Base-by-base conservation (phyloP, 140 eudicot species). In the Bidens hawaiensis region DNA sequence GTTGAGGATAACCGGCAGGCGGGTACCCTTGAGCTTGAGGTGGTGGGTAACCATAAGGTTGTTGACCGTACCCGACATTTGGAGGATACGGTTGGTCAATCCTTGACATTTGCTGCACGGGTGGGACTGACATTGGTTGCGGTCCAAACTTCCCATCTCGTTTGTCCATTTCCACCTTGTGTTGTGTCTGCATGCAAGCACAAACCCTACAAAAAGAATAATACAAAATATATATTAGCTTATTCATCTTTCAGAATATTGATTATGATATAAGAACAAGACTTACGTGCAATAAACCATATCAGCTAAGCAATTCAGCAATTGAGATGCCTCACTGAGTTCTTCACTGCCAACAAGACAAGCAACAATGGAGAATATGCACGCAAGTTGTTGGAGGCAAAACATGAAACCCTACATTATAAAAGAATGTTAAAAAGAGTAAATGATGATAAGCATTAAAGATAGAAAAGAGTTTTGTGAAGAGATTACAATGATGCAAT, bases 151-250 rank as follows among this genome's bases (percentile, higher is more conserved):
- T 75, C 43, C 97, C 97, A 60, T 90, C 97, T 60, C 97, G 77
- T 77, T 90, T 90, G 82, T 90, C 97, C 96, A 90, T 87, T 60
- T 90, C 97, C 14, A 90, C 69, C 85, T 90, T 90, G 86, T 90
- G 97, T 38, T 90, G 97, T 65, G 97, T 90, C 96, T 86, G 95
- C 95, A 87, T 87, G 65, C 93, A 87, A 14, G 93, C 88, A 65
- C 95, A 87, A 65, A 83, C 95, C 83, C 95, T 83, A 75, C 76
- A 75, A 72, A 71, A 58, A 67, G 36, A 16, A 59, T 70, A 75
- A 14, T 36, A 41, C 6, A 25, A 33, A 5, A 12, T 1, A 42
- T 46, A 56, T 19, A 54, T 73, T 51, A 74, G 72, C 24, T 53
- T 30, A 55, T 46, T 52, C 38, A 3, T 60, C 9, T 11, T 38